These are phyloP conservation scores for Aechmea fasciata DNA, from an alignment of 176 grass and related monocot species.

Conservation along the genomic window DNA sequence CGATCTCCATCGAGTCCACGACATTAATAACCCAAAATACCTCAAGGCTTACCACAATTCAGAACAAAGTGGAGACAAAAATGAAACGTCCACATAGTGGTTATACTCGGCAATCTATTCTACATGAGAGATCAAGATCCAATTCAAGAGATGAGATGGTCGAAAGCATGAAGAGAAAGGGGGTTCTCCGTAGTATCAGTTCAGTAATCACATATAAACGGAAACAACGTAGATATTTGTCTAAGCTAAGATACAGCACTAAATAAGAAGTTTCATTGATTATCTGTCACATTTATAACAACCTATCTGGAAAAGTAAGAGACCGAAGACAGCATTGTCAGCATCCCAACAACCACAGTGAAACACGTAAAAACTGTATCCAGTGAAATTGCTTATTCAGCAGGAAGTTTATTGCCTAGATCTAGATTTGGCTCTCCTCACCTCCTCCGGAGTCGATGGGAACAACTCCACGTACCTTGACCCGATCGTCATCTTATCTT, in stretches of 20 bases:
- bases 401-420: conserved; percentile 38
- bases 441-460: conserved; percentile 60
- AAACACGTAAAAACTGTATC: neutral
- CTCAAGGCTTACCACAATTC: too few species aligned
- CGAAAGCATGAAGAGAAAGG: too few species aligned
- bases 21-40: too few species aligned
- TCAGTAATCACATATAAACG: too few species aligned
- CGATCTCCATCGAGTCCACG: too few species aligned
- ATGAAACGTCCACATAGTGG: too few species aligned
- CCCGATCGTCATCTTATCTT: conserved; percentile 95
- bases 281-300: neutral
- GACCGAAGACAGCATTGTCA: neutral
- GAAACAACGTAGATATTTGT: too few species aligned
- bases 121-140: too few species aligned
- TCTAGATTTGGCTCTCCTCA: conserved; percentile 39
- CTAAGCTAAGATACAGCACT: neutral
- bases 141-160: too few species aligned
- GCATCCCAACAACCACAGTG: neutral
- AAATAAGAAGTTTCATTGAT: neutral
- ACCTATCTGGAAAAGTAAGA: neutral
- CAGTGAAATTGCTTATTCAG: neutral
- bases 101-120: too few species aligned
- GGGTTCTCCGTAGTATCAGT: too few species aligned
- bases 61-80: too few species aligned
- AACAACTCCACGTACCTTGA: conserved; percentile 88